These are phyloP conservation scores for Fusarium subglutinans DNA, from an alignment of 2,329 filamentous ascomycete genomes.

Conservation along the genomic window DNA sequence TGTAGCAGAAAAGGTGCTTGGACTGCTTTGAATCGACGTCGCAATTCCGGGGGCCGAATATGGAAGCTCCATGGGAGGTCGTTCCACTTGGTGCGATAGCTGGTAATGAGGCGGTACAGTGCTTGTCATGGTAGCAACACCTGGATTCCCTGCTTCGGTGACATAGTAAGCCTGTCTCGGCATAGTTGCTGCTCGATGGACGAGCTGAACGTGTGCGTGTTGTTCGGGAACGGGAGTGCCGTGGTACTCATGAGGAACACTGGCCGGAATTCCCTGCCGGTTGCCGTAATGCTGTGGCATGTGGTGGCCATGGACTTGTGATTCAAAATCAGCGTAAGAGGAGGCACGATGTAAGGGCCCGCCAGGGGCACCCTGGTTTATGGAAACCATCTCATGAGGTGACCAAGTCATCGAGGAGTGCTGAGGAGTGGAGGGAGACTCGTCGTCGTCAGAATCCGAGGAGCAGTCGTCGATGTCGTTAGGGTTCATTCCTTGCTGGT, in stretches of 20 bases:
- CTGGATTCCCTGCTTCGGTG: slow-evolving; percentile 69
- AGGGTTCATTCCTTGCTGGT: slow-evolving; percentile 66
- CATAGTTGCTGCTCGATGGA: slow-evolving; percentile 60
- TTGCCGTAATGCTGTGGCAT: slow-evolving; percentile 54
- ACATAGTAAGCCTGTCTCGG: slow-evolving; percentile 64
- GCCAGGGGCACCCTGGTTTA: slow-evolving; percentile 50
- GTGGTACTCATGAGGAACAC: slow-evolving; percentile 55
- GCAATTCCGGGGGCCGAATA: slow-evolving; percentile 59
- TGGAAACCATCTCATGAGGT: slow-evolving; percentile 53
- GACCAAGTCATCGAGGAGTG: slow-evolving; percentile 64
- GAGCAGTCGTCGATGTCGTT: slow-evolving; percentile 65
- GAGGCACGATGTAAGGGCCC: slow-evolving; percentile 59
- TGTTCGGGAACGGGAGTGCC: slow-evolving; percentile 54
- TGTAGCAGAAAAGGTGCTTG: slow-evolving; percentile 65
- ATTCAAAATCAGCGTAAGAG: slow-evolving; percentile 64
- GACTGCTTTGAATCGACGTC: slow-evolving; percentile 66
- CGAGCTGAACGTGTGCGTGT: slow-evolving; percentile 57
- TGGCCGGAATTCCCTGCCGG: slow-evolving; percentile 58
- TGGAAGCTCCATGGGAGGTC: slow-evolving; percentile 59
- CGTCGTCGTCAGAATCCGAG: slow-evolving; percentile 66
- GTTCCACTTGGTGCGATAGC: slow-evolving; percentile 59
- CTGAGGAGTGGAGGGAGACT: slow-evolving; percentile 67
- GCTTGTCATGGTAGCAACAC: slow-evolving; percentile 68
- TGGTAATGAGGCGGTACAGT: slow-evolving; percentile 61
- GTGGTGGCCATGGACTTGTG: slow-evolving; percentile 54